Evolutionary conservation across 1,284 basidiomycete genomes (phyloP).

Genomic region (Coniophora puteana): DNA sequence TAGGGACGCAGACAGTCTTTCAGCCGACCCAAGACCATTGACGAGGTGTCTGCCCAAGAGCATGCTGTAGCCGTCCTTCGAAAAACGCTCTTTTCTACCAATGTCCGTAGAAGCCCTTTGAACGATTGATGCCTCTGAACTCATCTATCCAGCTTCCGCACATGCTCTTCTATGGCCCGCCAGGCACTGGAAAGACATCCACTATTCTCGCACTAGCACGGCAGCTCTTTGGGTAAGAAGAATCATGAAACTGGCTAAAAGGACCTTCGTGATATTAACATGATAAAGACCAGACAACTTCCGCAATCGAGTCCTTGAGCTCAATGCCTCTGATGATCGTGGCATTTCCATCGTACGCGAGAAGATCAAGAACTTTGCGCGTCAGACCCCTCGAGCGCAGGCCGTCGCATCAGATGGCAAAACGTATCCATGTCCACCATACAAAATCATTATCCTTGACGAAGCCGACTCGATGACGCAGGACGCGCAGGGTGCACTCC

Average conservation of each 20-base stretch:
- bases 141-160: slow-evolving; percentile 80
- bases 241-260: not conserved
- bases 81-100: slow-evolving; percentile 90
- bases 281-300: slow-evolving; percentile 87
- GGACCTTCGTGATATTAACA: not conserved
- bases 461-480: slow-evolving; percentile 99
- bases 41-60: slow-evolving; percentile 96
- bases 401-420: slow-evolving; percentile 74
- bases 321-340: slow-evolving; percentile 99
- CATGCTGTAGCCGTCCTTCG: slow-evolving; percentile 91
- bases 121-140: not conserved
- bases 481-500: slow-evolving; percentile 93
- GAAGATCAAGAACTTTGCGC: slow-evolving; percentile 98
- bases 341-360: slow-evolving; percentile 97
- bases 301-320: slow-evolving; percentile 87
- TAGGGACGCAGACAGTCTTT: slow-evolving; percentile 7
- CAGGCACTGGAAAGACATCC: slow-evolving; percentile 98
- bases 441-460: slow-evolving; percentile 98
- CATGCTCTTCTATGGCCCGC: slow-evolving; percentile 99
- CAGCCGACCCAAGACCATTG: slow-evolving; percentile 96
- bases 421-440: slow-evolving; percentile 93
- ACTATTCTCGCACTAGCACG: slow-evolving; percentile 94
- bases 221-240: slow-evolving; percentile 87
- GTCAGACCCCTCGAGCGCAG: slow-evolving; percentile 87
- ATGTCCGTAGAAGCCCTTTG: slow-evolving; percentile 55